phyloP scores from a whole-genome alignment of 1,284 basidiomycete genomes.

The Trametes versicolor region DNA sequence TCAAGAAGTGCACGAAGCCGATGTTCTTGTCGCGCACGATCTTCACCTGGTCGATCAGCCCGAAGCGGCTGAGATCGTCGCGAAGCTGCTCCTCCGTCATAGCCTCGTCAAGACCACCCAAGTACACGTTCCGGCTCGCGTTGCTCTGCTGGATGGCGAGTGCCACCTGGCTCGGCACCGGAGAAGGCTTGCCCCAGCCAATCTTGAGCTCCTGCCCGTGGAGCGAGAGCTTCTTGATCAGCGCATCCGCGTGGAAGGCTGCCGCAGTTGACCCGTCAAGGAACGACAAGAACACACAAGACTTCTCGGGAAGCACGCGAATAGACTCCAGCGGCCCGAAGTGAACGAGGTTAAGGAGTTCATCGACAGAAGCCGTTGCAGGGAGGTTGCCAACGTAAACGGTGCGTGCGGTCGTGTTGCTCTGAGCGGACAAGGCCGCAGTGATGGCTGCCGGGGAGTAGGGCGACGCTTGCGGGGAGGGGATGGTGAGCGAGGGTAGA shows the following conservation, averaged over 20 bases:
- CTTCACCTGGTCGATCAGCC: conserved; percentile 98
- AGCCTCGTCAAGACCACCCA: conserved; percentile 89
- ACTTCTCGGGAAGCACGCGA: conserved; percentile 96
- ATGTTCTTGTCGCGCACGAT: conserved; percentile 98
- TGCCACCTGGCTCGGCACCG: conserved; percentile 86
- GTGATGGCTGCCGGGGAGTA: conserved; percentile 80
- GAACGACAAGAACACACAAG: conserved; percentile 98
- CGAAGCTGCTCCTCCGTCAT: conserved; percentile 91
- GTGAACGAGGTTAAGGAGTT: conserved; percentile 96
- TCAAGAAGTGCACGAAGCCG: conserved; percentile 96
- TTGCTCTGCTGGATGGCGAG: conserved; percentile 90
- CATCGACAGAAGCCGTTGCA: conserved; percentile 95
- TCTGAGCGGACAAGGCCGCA: conserved; percentile 71
- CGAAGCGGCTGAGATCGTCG: conserved; percentile 88
- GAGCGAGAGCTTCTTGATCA: conserved; percentile 90
- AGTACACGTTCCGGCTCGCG: conserved; percentile 93
- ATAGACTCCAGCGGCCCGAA: conserved; percentile 97
- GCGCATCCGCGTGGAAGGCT: conserved; percentile 94
- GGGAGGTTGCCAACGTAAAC: conserved; percentile 98
- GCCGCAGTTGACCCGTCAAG: conserved; percentile 91
- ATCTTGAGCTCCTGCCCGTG: conserved; percentile 96
- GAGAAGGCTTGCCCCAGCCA: conserved; percentile 93
- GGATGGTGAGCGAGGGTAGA: conserved; percentile 72
- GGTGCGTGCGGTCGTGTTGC: conserved; percentile 82
- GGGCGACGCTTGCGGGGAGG: conserved; percentile 56